Base-by-base conservation (phyloP, 805 yeast species). In the Ogataea wickerhamii region DNA sequence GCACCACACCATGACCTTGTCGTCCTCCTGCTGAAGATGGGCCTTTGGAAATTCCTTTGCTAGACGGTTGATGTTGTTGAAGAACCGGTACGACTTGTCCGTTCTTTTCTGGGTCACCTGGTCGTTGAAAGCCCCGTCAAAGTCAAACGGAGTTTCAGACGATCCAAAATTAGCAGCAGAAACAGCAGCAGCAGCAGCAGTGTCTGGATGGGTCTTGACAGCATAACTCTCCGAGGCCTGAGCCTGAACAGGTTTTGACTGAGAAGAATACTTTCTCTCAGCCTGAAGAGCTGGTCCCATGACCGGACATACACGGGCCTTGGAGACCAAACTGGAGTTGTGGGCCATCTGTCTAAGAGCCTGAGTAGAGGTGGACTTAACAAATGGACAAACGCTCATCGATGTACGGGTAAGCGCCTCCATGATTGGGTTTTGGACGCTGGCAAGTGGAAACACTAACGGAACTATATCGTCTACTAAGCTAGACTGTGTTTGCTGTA, bases 1-100 rank as follows among this genome's bases (percentile, higher is more conserved):
- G 59, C 99, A 93, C 99, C 99, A 93, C 41, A 93, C 98, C 36
- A 95, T 88, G 42, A 93, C 98, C 58, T 85, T 85, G 55, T 87
- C 95, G 12, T 69, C 69, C 56, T 82, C 87, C 25, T 58, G 44
- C 41, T 80, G 73, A 49, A 93, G 77, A 59, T 93, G 98, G 25
- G 98, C 98, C 55, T 70, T 70, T 30, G 99, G 99, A 58, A 87
- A 93, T 60, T 91, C 96, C 44, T 79, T 72, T 33, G 98, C 98
- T 52, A 93, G 73, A 52, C 99, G 81, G 71, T 93, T 93, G 70
- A 93, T 88, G 72, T 93, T 93, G 76, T 93, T 93, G 75, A 93
- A 93, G 64, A 76, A 91, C 54, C 99, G 82, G 67, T 93, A 93
- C 17, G 97, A 87, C 63, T 85, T 87, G 70, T 93, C 98, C 34